Base-by-base conservation (phyloP, 1,139 yeast genomes). In the Nakaseomyces glabratus region DNA sequence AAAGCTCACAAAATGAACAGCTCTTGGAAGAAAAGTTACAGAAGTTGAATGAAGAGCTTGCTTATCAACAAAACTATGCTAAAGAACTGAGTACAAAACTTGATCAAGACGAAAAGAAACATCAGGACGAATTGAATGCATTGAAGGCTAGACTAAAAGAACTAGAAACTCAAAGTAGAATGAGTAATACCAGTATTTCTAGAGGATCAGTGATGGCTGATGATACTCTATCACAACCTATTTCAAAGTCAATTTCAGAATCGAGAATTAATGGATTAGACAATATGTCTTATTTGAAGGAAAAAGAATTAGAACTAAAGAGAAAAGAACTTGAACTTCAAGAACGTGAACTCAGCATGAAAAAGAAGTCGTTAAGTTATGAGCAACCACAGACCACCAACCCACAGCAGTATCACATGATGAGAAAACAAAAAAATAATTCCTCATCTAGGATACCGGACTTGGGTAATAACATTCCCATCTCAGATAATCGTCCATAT, bases 301-400 rank as follows among this genome's bases (percentile, higher is more conserved):
- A 49, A 33, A 46, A 51, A 22, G 73, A 69, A 42, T 35, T 63
- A 30, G 73, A 67, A 42, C 53, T 69, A 31, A 61, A 62, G 42
- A 62, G 58, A 38, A 63, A 67, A 44, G 76, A 69, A 47, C 57
- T 66, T 38, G 63, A 66, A 18, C 51, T 69, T 44, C 52, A 59
- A 39, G 63, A 61, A 40, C 60, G 65, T 33, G 72, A 69, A 48
- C 30, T 57, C 4, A 26, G 21, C 11, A 26, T 26, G 20, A 17
- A 15, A 4, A 26, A 31, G 28, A 35, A 42, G 40, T 23, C 35
- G 33, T 24, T 24, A 25, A 15, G 26, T 16, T 19, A 23, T 28
- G 23, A 36, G 17, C 30, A 34, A 13, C 20, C 19, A 25, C 30
- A 22, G 36, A 9, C 10, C 20, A 14, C 35, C 17, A 20, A 22